Evolutionary conservation across 2,329 filamentous ascomycete species (phyloP).

Genomic region (Colletotrichum karsti): DNA sequence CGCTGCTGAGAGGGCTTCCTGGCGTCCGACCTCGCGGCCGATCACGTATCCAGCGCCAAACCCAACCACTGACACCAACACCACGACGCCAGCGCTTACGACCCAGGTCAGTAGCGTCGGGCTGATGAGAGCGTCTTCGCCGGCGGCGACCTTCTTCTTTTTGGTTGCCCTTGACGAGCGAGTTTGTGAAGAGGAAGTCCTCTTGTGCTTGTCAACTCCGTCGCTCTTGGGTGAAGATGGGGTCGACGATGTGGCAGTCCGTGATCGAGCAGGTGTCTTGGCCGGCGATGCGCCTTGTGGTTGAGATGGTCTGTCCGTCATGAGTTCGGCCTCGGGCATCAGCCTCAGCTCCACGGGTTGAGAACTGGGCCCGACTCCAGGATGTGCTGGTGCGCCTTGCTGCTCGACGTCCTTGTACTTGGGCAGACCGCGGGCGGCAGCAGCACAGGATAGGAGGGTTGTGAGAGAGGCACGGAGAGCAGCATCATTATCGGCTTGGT

Average conservation of each 20-base stretch:
- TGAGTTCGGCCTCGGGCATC: slow-evolving; percentile 68
- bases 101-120: slow-evolving; percentile 72
- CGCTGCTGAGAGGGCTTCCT: slow-evolving; percentile 60
- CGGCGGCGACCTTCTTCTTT: slow-evolving; percentile 63
- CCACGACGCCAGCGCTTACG: slow-evolving; percentile 72
- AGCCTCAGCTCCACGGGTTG: slow-evolving; percentile 68
- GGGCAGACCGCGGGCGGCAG: slow-evolving; percentile 83
- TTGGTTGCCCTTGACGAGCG: slow-evolving; percentile 57
- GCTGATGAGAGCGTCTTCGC: slow-evolving; percentile 55
- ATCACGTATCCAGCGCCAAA: slow-evolving; percentile 76
- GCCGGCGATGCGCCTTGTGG: slow-evolving; percentile 25
- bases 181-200: slow-evolving; percentile 47
- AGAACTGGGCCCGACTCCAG: slow-evolving; percentile 53
- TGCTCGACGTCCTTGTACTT: slow-evolving; percentile 64
- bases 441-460: slow-evolving; percentile 92
- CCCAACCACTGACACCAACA: slow-evolving; percentile 73
- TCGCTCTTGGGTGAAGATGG: slow-evolving; percentile 30
- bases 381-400: slow-evolving; percentile 37
- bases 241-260: slow-evolving; percentile 31
- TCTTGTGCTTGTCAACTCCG: slow-evolving; percentile 57
- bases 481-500: slow-evolving; percentile 91
- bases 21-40: slow-evolving; percentile 71
- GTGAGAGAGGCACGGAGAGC: slow-evolving; percentile 93
- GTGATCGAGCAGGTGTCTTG: slow-evolving; percentile 40
- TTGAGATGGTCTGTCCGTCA: slow-evolving; percentile 42